A percentile compares a stretch with the other conserved stretches of the same genome.
phyloP scores from a whole-genome alignment of 352 stramenopile genomes.

The Stephanocyclus meneghinianus region DNA sequence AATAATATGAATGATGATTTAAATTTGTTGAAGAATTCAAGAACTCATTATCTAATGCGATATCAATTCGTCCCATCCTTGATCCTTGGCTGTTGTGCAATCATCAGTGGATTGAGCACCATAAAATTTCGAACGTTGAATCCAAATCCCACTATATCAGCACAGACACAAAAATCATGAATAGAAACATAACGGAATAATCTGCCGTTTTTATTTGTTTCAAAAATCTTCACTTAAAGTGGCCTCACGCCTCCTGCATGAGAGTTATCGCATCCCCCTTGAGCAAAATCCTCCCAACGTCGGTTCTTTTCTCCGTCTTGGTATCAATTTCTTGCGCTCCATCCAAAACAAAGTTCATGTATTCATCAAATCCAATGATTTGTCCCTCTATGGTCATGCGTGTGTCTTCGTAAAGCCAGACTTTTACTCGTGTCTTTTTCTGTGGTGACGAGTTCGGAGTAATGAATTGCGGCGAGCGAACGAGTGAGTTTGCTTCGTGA shows the following conservation, averaged over 20 bases:
- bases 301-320: constrained; percentile 91
- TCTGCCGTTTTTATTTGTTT: background rate
- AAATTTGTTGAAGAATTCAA: background rate
- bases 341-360: constrained; percentile 99
- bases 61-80: constrained; percentile 1
- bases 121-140: background rate
- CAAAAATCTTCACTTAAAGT: background rate
- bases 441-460: constrained; percentile 27
- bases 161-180: background rate
- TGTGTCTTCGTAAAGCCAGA: constrained; percentile 99
- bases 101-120: background rate
- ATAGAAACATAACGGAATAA: background rate
- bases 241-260: constrained; percentile 84
- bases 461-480: background rate
- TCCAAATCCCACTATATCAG: background rate
- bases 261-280: constrained; percentile 99
- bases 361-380: constrained; percentile 92
- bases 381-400: constrained; percentile 98
- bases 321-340: constrained; percentile 87
- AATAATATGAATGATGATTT: too few relatives aligned
- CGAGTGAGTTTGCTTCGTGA: background rate
- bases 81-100: background rate
- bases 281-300: constrained; percentile 96
- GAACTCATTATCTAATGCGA: constrained; percentile 1
- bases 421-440: constrained; percentile 94